These are phyloP conservation scores for Copromyces sp. DNA, from an alignment of 495 filamentous ascomycete genomes.

Conservation along the genomic window DNA sequence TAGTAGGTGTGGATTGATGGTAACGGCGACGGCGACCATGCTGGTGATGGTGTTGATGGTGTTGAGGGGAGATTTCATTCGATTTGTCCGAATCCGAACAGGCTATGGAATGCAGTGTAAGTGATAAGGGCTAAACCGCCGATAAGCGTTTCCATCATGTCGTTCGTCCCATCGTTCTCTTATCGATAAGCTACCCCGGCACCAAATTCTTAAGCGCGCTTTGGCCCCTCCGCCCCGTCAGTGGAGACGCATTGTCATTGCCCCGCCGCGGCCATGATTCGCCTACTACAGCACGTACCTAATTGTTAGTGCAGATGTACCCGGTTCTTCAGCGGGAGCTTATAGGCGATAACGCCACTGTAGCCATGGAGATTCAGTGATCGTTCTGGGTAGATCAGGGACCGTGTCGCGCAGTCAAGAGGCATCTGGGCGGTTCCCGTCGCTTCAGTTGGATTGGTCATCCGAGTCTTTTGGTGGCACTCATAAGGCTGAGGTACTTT, in stretches of 20 bases:
- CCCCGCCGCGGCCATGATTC: background rate
- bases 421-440: background rate
- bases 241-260: background rate
- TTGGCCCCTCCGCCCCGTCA: background rate
- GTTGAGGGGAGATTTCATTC: background rate
- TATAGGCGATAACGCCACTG: background rate
- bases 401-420: background rate
- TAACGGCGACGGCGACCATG: background rate
- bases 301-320: background rate
- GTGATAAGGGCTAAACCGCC: background rate
- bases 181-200: background rate
- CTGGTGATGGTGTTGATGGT: background rate
- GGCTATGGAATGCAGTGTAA: background rate
- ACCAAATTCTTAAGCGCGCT: background rate
- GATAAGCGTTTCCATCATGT: background rate
- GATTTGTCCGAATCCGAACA: background rate
- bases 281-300: background rate
- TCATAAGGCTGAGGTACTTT: background rate
- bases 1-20: background rate
- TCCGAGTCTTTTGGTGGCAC: background rate
- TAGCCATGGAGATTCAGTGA: background rate
- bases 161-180: background rate
- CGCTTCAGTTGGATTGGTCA: background rate
- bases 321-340: background rate
- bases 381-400: background rate